A percentile compares a stretch with the other conserved stretches of the same genome.
phyloP scores from a whole-genome alignment of 345 rosid species.

The Populus alba region DNA sequence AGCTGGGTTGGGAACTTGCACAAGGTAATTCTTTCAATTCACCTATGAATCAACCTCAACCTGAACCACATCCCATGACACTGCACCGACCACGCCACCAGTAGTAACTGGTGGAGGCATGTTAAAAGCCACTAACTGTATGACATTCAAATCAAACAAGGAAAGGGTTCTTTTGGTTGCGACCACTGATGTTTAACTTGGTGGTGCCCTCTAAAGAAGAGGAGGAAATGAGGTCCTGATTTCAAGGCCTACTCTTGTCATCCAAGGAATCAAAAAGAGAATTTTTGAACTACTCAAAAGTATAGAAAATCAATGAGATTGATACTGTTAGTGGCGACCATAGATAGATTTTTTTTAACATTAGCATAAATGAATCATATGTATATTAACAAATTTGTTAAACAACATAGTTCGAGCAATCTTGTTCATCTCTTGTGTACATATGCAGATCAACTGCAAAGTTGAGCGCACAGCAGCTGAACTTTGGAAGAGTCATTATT shows the following conservation, averaged over 20 bases:
- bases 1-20: too few relatives aligned
- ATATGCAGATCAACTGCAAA: conserved; percentile 47
- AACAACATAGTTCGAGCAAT: background rate
- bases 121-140: too few relatives aligned
- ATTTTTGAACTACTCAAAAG: background rate
- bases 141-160: too few relatives aligned
- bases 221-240: too few relatives aligned
- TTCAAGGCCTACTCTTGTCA: background rate
- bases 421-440: conserved; percentile 8
- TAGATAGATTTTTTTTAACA: conserved; percentile 2
- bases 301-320: background rate
- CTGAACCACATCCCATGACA: too few relatives aligned
- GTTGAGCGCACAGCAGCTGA: conserved; percentile 49
- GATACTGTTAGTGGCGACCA: background rate
- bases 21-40: too few relatives aligned
- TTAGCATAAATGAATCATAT: conserved; percentile 11
- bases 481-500: conserved; percentile 22
- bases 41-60: too few relatives aligned
- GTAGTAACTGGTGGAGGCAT: too few relatives aligned
- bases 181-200: too few relatives aligned
- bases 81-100: too few relatives aligned
- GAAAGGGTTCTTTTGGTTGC: too few relatives aligned
- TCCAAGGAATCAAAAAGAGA: background rate
- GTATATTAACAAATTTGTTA: background rate
- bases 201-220: too few relatives aligned